phyloP scores from a whole-genome alignment of 2,329 filamentous ascomycete genomes.

The Davidsoniella eucalypti region DNA sequence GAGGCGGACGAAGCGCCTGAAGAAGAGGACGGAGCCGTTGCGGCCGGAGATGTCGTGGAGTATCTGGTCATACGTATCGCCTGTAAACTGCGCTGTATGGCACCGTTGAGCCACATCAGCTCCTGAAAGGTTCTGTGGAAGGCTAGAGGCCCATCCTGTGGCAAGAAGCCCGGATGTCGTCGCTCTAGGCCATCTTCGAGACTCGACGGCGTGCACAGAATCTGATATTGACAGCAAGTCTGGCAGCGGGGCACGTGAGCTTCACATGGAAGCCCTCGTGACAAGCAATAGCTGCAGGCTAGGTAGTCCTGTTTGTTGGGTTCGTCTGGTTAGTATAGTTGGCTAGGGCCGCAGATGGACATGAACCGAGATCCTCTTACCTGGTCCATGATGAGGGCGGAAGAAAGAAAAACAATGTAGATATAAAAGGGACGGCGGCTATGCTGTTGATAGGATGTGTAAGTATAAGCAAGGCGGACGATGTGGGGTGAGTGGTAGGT shows the following conservation, averaged over 20 bases:
- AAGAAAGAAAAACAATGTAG: background rate
- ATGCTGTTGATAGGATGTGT: too few species aligned
- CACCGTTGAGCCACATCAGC: background rate
- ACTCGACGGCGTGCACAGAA: conserved; percentile 1
- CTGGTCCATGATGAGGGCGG: too few species aligned
- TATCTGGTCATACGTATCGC: too few species aligned
- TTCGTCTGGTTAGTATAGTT: background rate
- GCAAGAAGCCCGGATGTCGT: background rate
- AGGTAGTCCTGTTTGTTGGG: background rate
- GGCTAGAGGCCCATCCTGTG: conserved; percentile 3
- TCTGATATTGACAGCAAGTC: conserved; percentile 1
- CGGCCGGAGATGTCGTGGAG: background rate
- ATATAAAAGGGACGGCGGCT: background rate
- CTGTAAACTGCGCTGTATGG: too few species aligned
- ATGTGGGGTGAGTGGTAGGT: too few species aligned
- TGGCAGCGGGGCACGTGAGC: conserved; percentile 1
- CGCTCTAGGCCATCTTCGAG: too few species aligned
- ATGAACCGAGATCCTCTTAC: too few species aligned
- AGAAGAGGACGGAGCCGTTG: background rate
- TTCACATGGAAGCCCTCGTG: background rate
- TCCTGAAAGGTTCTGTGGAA: background rate
- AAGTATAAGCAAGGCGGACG: too few species aligned
- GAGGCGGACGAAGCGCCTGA: background rate
- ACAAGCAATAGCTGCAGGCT: conserved; percentile 3
- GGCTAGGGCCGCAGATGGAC: too few species aligned